These are phyloP conservation scores for Aspergillus coremiiformis DNA, from an alignment of 495 filamentous ascomycete genomes.

Conservation along the genomic window DNA sequence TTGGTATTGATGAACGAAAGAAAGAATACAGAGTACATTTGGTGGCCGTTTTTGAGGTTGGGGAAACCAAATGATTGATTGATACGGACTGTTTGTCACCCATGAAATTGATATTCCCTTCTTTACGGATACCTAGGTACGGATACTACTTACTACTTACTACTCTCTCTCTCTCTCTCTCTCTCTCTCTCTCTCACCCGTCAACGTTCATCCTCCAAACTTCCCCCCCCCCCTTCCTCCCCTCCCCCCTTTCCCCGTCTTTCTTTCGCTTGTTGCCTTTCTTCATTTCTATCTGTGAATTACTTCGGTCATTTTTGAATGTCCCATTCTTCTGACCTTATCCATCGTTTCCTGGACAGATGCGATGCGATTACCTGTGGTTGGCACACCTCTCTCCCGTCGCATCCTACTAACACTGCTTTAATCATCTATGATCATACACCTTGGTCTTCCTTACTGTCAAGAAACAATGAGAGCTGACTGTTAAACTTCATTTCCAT, in stretches of 20 bases:
- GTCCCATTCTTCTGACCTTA: background rate
- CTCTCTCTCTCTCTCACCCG: background rate
- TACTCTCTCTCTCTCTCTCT: background rate
- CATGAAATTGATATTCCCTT: no score
- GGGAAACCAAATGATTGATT: no score
- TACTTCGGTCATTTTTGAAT: background rate
- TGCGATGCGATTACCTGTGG: conserved; percentile 33
- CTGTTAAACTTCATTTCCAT: background rate
- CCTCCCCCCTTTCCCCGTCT: background rate
- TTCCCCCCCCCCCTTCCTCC: background rate
- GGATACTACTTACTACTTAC: no score
- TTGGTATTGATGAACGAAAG: no score
- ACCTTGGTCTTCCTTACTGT: background rate
- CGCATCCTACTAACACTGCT: conserved; percentile 9
- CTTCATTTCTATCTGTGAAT: background rate
- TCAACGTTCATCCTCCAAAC: background rate
- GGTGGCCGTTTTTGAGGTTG: no score
- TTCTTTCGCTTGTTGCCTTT: background rate
- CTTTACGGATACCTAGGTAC: no score
- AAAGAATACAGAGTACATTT: no score
- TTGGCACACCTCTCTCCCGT: conserved; percentile 18
- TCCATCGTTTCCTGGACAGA: conserved; percentile 15
- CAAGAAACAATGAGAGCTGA: conserved; percentile 1
- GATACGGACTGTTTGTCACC: no score
- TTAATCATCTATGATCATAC: background rate